phyloP scores from a whole-genome alignment of 2,329 filamentous ascomycete genomes.

The Ambrosiella beaveri region DNA sequence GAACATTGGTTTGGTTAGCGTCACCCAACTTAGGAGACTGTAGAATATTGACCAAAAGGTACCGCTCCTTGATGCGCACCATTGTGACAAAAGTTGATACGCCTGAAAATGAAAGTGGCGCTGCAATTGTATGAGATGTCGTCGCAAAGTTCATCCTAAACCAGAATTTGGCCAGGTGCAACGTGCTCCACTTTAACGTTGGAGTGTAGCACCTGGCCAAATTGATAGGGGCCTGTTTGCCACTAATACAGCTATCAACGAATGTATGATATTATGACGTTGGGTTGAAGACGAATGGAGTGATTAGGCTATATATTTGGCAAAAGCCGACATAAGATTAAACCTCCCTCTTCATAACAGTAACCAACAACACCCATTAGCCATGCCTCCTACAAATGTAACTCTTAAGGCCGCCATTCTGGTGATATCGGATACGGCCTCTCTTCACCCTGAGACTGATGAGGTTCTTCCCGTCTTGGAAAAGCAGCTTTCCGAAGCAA shows the following conservation, averaged over 20 bases:
- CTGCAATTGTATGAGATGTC: background rate
- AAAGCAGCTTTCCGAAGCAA: slow-evolving; percentile 23
- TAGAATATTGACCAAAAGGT: slow-evolving; percentile 84
- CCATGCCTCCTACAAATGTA: background rate
- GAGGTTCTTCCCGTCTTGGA: slow-evolving; percentile 52
- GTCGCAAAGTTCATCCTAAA: background rate
- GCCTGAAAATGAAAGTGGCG: too few species aligned
- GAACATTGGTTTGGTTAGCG: slow-evolving; percentile 22
- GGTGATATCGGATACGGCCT: slow-evolving; percentile 80
- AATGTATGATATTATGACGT: background rate
- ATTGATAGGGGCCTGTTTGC: background rate
- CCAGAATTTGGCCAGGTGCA: slow-evolving; percentile 4
- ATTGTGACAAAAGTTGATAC: slow-evolving; percentile 22
- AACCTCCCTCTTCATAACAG: background rate
- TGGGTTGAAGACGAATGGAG: background rate
- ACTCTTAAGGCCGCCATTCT: slow-evolving; percentile 47
- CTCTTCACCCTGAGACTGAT: slow-evolving; percentile 62
- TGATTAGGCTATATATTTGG: background rate
- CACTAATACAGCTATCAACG: background rate
- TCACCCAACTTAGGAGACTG: slow-evolving; percentile 46
- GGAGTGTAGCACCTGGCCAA: too few species aligned
- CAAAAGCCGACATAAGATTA: background rate
- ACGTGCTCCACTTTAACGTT: slow-evolving; percentile 2
- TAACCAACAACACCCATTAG: background rate
- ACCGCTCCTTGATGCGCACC: slow-evolving; percentile 93